Evolutionary conservation across 805 yeast species (phyloP), one percentile per base, ranked within the genome.

Genomic region (Cephaloascus albidus): DNA sequence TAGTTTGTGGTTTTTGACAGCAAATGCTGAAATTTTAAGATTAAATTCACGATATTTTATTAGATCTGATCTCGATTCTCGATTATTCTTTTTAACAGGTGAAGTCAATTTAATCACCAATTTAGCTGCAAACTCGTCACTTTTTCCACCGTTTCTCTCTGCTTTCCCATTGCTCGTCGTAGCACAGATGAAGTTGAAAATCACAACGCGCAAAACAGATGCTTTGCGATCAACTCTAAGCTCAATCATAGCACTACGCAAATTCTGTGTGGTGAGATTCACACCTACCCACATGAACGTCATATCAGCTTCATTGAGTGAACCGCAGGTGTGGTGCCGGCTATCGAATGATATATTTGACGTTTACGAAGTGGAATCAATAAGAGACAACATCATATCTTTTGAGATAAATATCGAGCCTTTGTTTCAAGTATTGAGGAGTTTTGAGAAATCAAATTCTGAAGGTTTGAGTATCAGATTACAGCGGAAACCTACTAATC

Each of bases 311-410:
- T 64, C 72, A 6, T 46, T 68, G 20, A 63, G 68, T 35, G 82
- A 78, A 42, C 85, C 87, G 2, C 85, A 79, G 44, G 74, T 78
- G 2, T 82, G 87, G 86, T 71, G 82, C 46, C 74, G 73, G 43
- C 50, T 81, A 12, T 61, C 68, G 15, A 64, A 50, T 3, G 57
- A 65, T 12, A 52, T 77, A 31, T 72, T 80, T 61, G 65, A 64
- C 45, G 57, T 64, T 33, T 65, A 73, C 33, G 78, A 74, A 43
- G 65, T 78, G 27, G 69, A 64, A 38, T 73, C 82, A 35, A 47
- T 68, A 2, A 58, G 78, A 19, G 74, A 76, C 28, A 71, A 79
- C 48, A 63, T 68, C 16, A 72, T 83, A 17, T 67, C 72, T 41
- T 54, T 83, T 40, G 89, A 83, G 47, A 55, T 81, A 43, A 79